Base-by-base conservation (phyloP, 2,329 filamentous ascomycete species). In the Alternaria conjuncta region DNA sequence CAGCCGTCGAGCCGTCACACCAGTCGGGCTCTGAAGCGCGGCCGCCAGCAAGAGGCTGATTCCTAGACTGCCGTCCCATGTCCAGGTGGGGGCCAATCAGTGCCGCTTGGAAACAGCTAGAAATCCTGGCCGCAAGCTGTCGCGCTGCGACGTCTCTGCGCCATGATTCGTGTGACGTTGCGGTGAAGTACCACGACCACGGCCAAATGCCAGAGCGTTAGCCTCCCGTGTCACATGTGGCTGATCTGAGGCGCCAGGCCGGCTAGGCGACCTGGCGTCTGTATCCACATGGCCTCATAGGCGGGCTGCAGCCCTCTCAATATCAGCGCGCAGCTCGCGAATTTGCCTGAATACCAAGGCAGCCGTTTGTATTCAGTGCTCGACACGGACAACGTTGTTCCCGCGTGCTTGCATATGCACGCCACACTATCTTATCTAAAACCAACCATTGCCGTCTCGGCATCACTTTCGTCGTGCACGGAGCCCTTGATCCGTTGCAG, bases 61-160 rank as follows among this genome's bases (percentile, higher is more conserved):
- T 62, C 55, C 55, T 51, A 32, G 49, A 53, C 49, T 62, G 62
- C 54, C 50, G 43, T 56, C 49, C 55, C 60, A 60, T 63, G 60
- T 55, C 28, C 20, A 49, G 53, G 59, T 64, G 57, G 66, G 68
- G 60, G 66, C 77, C 75, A 77, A 77, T 76, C 75, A 75, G 57
- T 55, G 57, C 60, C 6, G 47, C 61, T 54, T 75, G 65, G 75
- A 78, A 77, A 69, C 69, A 70, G 71, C 74, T 76, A 75, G 75
- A 78, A 77, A 73, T 69, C 72, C 68, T 71, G 71, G 66, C 64
- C 63, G 45, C 44, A 55, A 43, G 21, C 43, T 59, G 63, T 50
- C 58, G 65, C 66, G 60, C 54, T 60, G 64, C 62, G 54, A 59
- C 55, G 59, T 51, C 57, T 62, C 45, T 53, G 57, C 36, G 50